Percentiles rank a stretch among this genome's conserved stretches.
These are phyloP conservation scores for Oleoguttula mirabilis DNA, from an alignment of 495 filamentous ascomycete genomes.

Conservation along the genomic window DNA sequence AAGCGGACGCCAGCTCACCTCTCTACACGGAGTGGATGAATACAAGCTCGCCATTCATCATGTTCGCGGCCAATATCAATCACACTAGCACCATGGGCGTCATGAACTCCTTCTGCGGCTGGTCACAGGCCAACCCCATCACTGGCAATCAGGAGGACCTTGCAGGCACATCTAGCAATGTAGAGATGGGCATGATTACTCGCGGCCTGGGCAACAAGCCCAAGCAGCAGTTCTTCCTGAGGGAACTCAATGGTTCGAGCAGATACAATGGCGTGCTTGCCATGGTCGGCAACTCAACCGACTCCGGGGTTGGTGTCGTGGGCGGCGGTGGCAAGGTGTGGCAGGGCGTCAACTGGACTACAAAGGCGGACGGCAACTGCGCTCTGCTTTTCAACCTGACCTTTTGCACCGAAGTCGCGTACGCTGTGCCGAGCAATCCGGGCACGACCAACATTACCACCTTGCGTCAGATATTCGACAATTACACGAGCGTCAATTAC, in stretches of 20 bases:
- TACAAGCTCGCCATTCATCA: constrained; percentile 47
- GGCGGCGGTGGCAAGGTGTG: constrained; percentile 65
- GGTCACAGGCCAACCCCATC: constrained; percentile 53
- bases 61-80: constrained; percentile 64
- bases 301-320: constrained; percentile 37
- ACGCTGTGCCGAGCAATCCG: constrained; percentile 77
- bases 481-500: constrained; percentile 24
- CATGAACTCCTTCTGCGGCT: constrained; percentile 34
- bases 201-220: constrained; percentile 49
- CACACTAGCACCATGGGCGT: constrained; percentile 52
- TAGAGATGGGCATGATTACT: constrained; percentile 54
- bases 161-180: constrained; percentile 31
- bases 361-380: constrained; percentile 68
- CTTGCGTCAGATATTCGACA: constrained; percentile 37
- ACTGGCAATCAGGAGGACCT: constrained; percentile 35
- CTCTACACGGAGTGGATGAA: constrained; percentile 45
- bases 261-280: constrained; percentile 62
- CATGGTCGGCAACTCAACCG: constrained; percentile 43
- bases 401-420: constrained; percentile 77
- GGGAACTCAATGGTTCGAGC: constrained; percentile 54
- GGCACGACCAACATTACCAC: constrained; percentile 7
- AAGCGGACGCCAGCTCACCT: constrained; percentile 25
- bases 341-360: constrained; percentile 52
- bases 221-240: constrained; percentile 77
- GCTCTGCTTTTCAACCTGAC: constrained; percentile 68